Percentiles rank a stretch among this genome's conserved stretches.
Evolutionary conservation across 169 alveolate species (phyloP).

Genomic region (Cryptosporidium parvum): DNA sequence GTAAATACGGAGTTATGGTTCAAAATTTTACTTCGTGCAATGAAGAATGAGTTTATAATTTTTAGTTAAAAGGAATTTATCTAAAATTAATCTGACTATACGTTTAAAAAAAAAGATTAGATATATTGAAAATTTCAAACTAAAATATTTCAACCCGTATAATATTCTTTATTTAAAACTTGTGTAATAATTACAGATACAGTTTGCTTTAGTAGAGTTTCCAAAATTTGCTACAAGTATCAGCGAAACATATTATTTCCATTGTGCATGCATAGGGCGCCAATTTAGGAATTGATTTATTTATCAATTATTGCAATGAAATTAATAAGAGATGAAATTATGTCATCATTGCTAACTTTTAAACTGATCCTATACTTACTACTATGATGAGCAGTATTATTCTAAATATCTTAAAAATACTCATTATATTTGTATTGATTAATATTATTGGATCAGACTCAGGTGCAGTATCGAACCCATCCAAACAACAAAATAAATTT

Average conservation of each 20-base stretch:
- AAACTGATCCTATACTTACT: not conserved
- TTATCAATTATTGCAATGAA: not conserved
- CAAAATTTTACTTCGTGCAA: too few relatives aligned
- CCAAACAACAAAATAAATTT: not conserved
- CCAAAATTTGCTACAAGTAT: not conserved
- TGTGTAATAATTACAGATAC: not conserved
- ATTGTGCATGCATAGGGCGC: constrained; percentile 58
- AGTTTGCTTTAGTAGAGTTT: too few relatives aligned
- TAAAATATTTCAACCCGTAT: too few relatives aligned
- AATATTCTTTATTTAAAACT: too few relatives aligned
- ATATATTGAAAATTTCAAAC: too few relatives aligned
- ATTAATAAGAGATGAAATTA: not conserved
- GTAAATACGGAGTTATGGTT: too few relatives aligned
- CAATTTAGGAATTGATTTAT: constrained; percentile 8
- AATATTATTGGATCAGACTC: not conserved
- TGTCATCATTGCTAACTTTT: not conserved
- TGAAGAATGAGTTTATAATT: too few relatives aligned
- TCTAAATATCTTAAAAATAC: not conserved
- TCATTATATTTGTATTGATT: not conserved
- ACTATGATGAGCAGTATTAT: not conserved
- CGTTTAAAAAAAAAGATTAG: not conserved
- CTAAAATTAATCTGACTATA: not conserved
- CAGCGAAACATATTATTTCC: not conserved
- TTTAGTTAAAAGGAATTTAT: too few relatives aligned
- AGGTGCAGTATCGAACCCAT: not conserved